These are phyloP conservation scores for Ichthyophthirius multifiliis DNA, from an alignment of 169 alveolate species.

Conservation along the genomic window DNA sequence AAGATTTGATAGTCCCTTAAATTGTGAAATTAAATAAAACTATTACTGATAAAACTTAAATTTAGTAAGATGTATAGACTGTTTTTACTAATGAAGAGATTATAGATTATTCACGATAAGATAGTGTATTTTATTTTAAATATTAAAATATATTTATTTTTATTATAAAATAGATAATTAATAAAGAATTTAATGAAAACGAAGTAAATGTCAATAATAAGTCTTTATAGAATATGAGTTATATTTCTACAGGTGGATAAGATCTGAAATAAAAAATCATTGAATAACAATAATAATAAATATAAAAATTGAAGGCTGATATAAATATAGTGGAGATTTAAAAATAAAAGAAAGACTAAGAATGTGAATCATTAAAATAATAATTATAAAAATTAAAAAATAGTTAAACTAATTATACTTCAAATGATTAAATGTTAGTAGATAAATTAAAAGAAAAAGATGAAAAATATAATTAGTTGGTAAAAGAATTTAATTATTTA, in stretches of 20 bases:
- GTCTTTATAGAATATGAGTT: neutral
- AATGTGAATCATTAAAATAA: constrained; percentile 11
- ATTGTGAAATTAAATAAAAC: neutral
- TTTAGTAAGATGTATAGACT: constrained; percentile 11
- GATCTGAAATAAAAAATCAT: neutral
- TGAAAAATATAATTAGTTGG: constrained; percentile 14
- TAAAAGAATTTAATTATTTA: constrained; percentile 14
- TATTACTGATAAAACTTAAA: constrained; percentile 16
- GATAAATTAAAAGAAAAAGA: constrained; percentile 25
- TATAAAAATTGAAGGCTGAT: constrained; percentile 8
- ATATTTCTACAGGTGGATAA: neutral
- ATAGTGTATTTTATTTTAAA: constrained; percentile 4
- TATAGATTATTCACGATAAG: constrained; percentile 32
- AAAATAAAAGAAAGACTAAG: constrained; percentile 22
- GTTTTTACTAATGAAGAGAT: constrained; percentile 33
- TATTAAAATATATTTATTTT: no score
- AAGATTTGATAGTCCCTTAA: neutral
- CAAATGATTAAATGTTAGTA: neutral
- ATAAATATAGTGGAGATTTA: neutral
- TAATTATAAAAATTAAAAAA: neutral
- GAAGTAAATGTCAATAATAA: neutral
- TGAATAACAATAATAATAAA: neutral
- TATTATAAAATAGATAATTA: constrained; percentile 16
- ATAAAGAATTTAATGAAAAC: neutral
- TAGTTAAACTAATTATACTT: neutral